phyloP scores from a whole-genome alignment of 257 asterid genomes.

The Fraxinus americana region DNA sequence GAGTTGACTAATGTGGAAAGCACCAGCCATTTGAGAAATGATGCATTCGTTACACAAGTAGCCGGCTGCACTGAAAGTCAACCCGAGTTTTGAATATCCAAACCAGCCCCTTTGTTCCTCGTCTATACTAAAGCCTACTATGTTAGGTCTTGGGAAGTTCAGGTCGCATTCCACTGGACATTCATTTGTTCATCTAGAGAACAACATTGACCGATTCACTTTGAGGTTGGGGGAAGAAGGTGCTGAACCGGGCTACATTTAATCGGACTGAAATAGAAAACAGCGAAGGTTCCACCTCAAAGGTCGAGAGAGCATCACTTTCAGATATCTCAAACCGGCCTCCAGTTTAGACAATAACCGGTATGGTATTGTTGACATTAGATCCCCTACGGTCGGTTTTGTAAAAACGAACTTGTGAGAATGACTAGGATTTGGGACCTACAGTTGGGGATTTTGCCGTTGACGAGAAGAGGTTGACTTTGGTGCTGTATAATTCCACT shows the following conservation, averaged over 20 bases:
- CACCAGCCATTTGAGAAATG: slow-evolving; percentile 11
- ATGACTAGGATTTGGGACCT: not conserved
- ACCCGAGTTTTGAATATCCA: slow-evolving; percentile 31
- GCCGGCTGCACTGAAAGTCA: slow-evolving; percentile 25
- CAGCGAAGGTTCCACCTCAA: not conserved
- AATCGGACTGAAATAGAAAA: slow-evolving; percentile 51
- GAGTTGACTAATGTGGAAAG: not conserved
- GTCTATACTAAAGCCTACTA: slow-evolving; percentile 35
- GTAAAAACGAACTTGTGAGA: not conserved
- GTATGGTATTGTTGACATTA: not conserved
- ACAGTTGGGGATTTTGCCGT: not conserved
- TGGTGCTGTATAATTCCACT: not conserved
- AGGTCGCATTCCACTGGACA: slow-evolving; percentile 91
- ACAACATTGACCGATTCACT: slow-evolving; percentile 70
- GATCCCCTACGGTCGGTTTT: no score
- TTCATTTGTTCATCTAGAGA: slow-evolving; percentile 66
- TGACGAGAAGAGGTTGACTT: not conserved
- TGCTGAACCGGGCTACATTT: slow-evolving; percentile 62
- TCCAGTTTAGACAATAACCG: slow-evolving; percentile 42
- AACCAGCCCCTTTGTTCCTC: slow-evolving; percentile 41
- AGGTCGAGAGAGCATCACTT: slow-evolving; percentile 43
- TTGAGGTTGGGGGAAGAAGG: slow-evolving; percentile 62
- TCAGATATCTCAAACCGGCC: slow-evolving; percentile 32
- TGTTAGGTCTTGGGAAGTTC: slow-evolving; percentile 52
- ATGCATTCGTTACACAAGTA: slow-evolving; percentile 47